phyloP scores from a whole-genome alignment of 2,329 filamentous ascomycete genomes.

The Zasmidium citrigriseum region DNA sequence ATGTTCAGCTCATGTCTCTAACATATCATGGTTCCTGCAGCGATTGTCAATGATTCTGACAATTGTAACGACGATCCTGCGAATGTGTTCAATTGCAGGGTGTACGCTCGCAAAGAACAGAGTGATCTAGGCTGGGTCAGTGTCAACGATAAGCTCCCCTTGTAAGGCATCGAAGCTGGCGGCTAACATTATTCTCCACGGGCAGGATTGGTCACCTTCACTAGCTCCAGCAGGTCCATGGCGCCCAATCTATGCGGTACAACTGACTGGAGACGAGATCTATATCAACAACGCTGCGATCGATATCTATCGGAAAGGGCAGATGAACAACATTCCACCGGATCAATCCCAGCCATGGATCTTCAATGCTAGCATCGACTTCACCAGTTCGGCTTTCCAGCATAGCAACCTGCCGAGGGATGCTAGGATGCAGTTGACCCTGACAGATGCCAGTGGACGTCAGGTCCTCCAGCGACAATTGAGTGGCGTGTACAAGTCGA shows the following conservation, averaged over 20 bases:
- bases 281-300: slow-evolving; percentile 56
- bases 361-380: slow-evolving; percentile 61
- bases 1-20: no score
- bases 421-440: slow-evolving; percentile 46
- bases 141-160: no score
- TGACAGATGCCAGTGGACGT: slow-evolving; percentile 48
- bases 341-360: slow-evolving; percentile 60
- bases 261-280: slow-evolving; percentile 47
- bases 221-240: slow-evolving; percentile 37
- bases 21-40: neutral
- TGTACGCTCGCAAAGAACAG: neutral
- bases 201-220: neutral
- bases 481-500: slow-evolving; percentile 42
- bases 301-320: slow-evolving; percentile 60
- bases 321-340: slow-evolving; percentile 60
- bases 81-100: neutral
- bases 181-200: no score
- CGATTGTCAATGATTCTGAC: neutral
- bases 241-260: slow-evolving; percentile 60
- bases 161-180: no score
- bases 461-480: slow-evolving; percentile 42
- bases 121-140: slow-evolving; percentile 65
- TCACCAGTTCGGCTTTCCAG: slow-evolving; percentile 33
- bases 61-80: neutral
- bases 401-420: slow-evolving; percentile 46